Percentiles rank a stretch among this genome's conserved stretches.
phyloP scores from a whole-genome alignment of 2,329 filamentous ascomycete genomes.

The Immersiporthe knoxdaviesiana region DNA sequence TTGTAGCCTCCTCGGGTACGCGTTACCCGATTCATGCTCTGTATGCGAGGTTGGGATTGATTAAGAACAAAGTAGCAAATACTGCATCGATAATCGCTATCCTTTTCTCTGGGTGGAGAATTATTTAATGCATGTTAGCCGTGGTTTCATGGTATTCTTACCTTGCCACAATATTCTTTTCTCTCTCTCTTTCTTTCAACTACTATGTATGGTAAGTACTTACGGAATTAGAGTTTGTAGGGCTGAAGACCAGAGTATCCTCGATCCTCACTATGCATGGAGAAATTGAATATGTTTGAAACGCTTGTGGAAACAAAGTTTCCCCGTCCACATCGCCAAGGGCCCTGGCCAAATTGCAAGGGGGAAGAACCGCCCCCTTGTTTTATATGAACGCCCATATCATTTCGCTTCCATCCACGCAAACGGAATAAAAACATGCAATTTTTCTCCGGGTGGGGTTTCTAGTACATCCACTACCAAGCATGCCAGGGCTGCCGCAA shows the following conservation, averaged over 20 bases:
- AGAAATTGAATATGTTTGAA: constrained; percentile 20
- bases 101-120: background rate
- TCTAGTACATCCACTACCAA: constrained; percentile 5
- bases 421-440: background rate
- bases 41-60: background rate
- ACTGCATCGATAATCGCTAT: background rate
- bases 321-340: constrained; percentile 16
- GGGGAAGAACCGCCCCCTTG: background rate
- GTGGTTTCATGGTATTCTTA: background rate
- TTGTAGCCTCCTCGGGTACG: background rate
- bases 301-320: constrained; percentile 21
- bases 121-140: background rate
- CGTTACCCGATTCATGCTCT: background rate
- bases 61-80: background rate
- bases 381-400: background rate
- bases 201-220: too few relatives aligned
- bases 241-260: background rate
- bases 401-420: constrained; percentile 13
- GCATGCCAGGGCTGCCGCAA: constrained; percentile 21
- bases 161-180: too few relatives aligned
- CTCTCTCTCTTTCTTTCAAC: too few relatives aligned
- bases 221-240: constrained; percentile 2
- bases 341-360: background rate
- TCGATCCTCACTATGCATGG: background rate
- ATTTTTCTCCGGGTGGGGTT: background rate